These are phyloP conservation scores for Marasmius sp. DNA, from an alignment of 1,284 basidiomycete genomes.

Conservation along the genomic window DNA sequence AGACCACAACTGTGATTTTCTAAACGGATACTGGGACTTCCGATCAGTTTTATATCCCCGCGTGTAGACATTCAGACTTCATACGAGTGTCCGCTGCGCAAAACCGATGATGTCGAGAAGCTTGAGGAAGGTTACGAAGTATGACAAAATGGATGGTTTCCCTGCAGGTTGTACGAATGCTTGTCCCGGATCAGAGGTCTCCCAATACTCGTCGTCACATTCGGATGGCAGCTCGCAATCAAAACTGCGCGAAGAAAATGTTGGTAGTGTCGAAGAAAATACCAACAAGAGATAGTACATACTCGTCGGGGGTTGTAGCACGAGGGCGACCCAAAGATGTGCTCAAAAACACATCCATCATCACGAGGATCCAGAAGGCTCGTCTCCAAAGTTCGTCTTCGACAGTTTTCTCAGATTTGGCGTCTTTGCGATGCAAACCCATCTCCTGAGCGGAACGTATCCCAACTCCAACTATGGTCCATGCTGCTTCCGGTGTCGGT, in stretches of 20 bases:
- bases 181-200: not conserved
- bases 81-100: not conserved
- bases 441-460: constrained; percentile 53
- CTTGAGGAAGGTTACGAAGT: not conserved
- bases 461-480: constrained; percentile 40
- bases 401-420: constrained; percentile 17
- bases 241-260: not conserved
- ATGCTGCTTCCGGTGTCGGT: constrained; percentile 49
- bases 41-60: not conserved
- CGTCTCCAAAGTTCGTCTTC: constrained; percentile 49
- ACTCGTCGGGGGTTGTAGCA: constrained; percentile 71
- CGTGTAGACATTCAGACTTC: not conserved
- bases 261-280: constrained; percentile 17
- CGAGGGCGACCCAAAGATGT: constrained; percentile 64
- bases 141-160: not conserved
- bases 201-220: constrained; percentile 2
- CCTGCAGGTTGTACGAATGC: constrained; percentile 1
- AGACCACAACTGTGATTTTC: not conserved
- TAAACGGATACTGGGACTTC: not conserved
- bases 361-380: not conserved
- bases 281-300: not conserved
- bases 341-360: constrained; percentile 34
- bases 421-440: constrained; percentile 41
- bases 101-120: not conserved
- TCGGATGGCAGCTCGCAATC: not conserved